Evolutionary conservation across 768 basidiomycete genomes (phyloP).

Genomic region (Kwoniella dendrophila): DNA sequence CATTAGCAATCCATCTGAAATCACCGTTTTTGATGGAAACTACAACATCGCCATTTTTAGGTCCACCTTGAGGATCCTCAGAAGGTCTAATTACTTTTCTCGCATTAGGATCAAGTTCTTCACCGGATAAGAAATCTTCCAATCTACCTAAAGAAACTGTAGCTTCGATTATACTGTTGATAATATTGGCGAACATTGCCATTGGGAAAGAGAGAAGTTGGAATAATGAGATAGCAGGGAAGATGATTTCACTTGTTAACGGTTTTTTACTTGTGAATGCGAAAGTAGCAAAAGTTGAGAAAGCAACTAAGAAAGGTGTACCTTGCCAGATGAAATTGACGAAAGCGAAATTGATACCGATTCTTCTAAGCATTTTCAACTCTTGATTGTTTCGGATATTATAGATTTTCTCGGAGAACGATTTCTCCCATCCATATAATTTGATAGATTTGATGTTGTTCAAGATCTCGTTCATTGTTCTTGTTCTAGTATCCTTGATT

Average conservation of each 20-base stretch:
- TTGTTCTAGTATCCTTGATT: slow-evolving; percentile 67
- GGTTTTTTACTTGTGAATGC: slow-evolving; percentile 60
- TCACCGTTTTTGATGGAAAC: slow-evolving; percentile 73
- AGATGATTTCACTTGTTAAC: slow-evolving; percentile 86
- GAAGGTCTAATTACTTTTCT: slow-evolving; percentile 61
- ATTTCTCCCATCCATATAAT: slow-evolving; percentile 87
- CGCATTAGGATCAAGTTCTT: slow-evolving; percentile 79
- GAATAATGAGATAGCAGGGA: slow-evolving; percentile 82
- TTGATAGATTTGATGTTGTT: slow-evolving; percentile 77
- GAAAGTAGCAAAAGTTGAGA: slow-evolving; percentile 57
- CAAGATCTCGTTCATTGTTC: slow-evolving; percentile 88
- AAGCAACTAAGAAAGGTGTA: slow-evolving; percentile 55
- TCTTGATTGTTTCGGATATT: slow-evolving; percentile 60
- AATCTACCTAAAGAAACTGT: slow-evolving; percentile 79
- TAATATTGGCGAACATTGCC: slow-evolving; percentile 55
- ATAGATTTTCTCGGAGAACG: slow-evolving; percentile 78
- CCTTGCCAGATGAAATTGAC: slow-evolving; percentile 56
- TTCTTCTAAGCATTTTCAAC: slow-evolving; percentile 75
- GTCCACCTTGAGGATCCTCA: slow-evolving; percentile 36
- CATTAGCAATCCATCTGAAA: slow-evolving; percentile 68
- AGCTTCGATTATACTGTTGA: slow-evolving; percentile 76
- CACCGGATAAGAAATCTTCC: slow-evolving; percentile 71
- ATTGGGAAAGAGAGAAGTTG: slow-evolving; percentile 52
- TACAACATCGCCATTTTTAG: slow-evolving; percentile 60
- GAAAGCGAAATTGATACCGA: slow-evolving; percentile 70